Percentiles rank a stretch among this genome's conserved stretches.
phyloP scores from a whole-genome alignment of 257 asterid species.

The Rauvolfia tetraphylla region DNA sequence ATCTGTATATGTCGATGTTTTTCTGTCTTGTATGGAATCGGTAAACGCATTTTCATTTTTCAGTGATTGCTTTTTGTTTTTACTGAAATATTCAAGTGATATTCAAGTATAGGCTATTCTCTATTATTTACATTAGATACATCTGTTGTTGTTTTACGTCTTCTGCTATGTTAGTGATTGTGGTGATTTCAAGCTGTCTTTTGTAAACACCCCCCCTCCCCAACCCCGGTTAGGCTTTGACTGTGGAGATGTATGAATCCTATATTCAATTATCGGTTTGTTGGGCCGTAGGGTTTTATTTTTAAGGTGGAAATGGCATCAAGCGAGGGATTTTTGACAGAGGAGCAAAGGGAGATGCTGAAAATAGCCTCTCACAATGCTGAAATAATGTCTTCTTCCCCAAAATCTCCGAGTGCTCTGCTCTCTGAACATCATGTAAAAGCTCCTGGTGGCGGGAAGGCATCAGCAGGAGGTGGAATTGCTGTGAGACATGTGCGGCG shows the following conservation, averaged over 20 bases:
- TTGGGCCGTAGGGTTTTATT: slow-evolving; percentile 35
- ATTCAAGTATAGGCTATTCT: not conserved
- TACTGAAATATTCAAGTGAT: not conserved
- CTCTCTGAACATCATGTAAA: slow-evolving; percentile 57
- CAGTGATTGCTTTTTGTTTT: not conserved
- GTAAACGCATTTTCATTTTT: not conserved
- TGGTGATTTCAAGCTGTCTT: not conserved
- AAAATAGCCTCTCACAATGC: slow-evolving; percentile 68
- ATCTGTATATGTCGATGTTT: slow-evolving; percentile 7
- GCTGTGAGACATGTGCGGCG: slow-evolving; percentile 72
- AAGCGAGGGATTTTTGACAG: slow-evolving; percentile 79
- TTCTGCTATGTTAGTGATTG: not conserved
- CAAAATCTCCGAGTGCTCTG: slow-evolving; percentile 50
- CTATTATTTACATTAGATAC: not conserved
- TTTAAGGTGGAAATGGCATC: slow-evolving; percentile 61
- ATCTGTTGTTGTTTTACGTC: slow-evolving; percentile 4
- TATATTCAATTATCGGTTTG: not conserved
- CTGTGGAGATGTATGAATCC: not conserved
- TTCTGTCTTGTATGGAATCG: not conserved
- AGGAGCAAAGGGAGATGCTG: slow-evolving; percentile 82
- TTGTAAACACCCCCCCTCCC: too few species aligned
- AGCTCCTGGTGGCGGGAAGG: slow-evolving; percentile 70
- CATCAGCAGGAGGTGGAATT: slow-evolving; percentile 60
- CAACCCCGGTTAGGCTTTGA: too few species aligned
- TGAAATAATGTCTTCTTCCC: slow-evolving; percentile 67